phyloP scores from a whole-genome alignment of 2,329 filamentous ascomycete species.

The Aspergillus novofumigatus region DNA sequence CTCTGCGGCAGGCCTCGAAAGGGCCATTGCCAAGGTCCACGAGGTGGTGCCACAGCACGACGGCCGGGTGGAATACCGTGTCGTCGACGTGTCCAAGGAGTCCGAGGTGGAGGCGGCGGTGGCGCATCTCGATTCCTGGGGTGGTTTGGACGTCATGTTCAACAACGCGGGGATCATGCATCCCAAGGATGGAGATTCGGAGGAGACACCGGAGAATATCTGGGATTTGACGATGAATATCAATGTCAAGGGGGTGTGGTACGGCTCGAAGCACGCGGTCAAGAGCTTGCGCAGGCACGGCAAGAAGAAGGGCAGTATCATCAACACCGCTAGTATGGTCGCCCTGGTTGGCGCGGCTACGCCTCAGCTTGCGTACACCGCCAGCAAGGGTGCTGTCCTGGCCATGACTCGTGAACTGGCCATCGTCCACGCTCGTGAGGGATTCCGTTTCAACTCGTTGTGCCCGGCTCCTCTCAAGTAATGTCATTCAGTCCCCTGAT shows the following conservation, averaged over 20 bases:
- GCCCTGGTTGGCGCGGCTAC: constrained; percentile 83
- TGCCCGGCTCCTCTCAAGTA: constrained; percentile 87
- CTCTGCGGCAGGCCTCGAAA: constrained; percentile 71
- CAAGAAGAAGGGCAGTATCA: constrained; percentile 76
- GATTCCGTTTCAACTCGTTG: constrained; percentile 83
- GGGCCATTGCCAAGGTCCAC: constrained; percentile 69
- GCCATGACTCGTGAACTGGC: constrained; percentile 87
- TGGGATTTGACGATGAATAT: constrained; percentile 92
- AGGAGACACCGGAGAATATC: constrained; percentile 81
- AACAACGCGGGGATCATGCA: constrained; percentile 99
- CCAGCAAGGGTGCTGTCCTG: constrained; percentile 87
- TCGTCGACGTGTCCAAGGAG: constrained; percentile 77
- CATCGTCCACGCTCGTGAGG: constrained; percentile 86
- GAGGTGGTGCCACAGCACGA: constrained; percentile 57
- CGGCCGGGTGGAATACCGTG: constrained; percentile 20
- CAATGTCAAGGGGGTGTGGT: constrained; percentile 98
- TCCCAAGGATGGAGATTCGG: constrained; percentile 70
- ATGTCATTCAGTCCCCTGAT: constrained; percentile 13
- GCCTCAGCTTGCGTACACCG: constrained; percentile 87
- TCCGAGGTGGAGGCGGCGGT: constrained; percentile 70
- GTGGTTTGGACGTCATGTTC: constrained; percentile 87
- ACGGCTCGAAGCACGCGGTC: constrained; percentile 86
- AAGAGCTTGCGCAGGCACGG: constrained; percentile 72
- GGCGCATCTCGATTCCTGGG: constrained; percentile 73
- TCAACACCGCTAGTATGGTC: constrained; percentile 89